Evolutionary conservation across 129 eudicot genomes (phyloP).

Genomic region (Sambucus nigra): DNA sequence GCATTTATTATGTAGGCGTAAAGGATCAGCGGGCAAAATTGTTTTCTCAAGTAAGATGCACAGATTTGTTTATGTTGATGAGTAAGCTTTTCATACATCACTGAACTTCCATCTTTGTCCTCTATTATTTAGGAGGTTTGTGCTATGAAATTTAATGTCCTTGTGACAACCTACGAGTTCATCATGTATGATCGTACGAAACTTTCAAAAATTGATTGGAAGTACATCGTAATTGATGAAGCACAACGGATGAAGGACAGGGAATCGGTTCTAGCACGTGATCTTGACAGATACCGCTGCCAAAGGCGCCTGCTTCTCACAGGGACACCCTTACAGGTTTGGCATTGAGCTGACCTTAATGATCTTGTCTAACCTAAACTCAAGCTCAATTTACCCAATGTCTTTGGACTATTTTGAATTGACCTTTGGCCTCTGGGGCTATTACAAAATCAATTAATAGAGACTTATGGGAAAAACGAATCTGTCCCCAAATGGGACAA

Average conservation of each 20-base stretch:
- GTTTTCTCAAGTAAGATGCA: conserved; percentile 80
- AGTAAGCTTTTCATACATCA: background rate
- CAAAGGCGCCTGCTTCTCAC: conserved; percentile 96
- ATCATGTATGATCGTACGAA: conserved; percentile 87
- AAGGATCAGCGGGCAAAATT: conserved; percentile 87
- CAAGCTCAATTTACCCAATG: background rate
- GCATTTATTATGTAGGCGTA: conserved; percentile 84
- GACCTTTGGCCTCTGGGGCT: no score
- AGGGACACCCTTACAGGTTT: conserved; percentile 96
- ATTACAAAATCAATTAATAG: no score
- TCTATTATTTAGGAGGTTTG: conserved; percentile 58
- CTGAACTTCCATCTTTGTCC: conserved; percentile 5
- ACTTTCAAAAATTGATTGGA: conserved; percentile 94
- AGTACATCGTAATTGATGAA: conserved; percentile 88
- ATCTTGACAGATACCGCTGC: conserved; percentile 94
- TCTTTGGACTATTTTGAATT: no score
- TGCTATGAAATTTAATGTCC: conserved; percentile 88
- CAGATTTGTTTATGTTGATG: background rate
- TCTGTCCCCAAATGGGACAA: no score
- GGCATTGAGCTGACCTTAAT: no score
- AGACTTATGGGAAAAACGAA: no score
- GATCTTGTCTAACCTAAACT: no score
- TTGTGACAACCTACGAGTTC: conserved; percentile 96
- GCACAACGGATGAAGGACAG: conserved; percentile 99
- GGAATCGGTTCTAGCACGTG: conserved; percentile 97